phyloP scores from a whole-genome alignment of 345 rosid genomes.

The Cardamine chenopodiifolia region DNA sequence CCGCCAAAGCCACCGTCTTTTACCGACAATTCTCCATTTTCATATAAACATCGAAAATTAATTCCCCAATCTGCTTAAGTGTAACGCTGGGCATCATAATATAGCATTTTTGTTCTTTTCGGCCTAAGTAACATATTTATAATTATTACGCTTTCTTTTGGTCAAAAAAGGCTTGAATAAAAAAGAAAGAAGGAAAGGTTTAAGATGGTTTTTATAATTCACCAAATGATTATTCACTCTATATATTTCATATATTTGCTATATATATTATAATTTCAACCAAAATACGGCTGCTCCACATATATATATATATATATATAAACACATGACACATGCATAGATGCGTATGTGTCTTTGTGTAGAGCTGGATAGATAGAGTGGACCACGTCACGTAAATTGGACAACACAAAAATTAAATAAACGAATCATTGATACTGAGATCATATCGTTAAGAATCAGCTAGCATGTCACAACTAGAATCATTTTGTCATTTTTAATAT shows the following conservation, averaged over 20 bases:
- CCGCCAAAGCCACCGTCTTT: no score
- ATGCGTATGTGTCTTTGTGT: constrained; percentile 9
- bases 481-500: background rate
- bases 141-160: background rate
- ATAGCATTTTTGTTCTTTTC: background rate
- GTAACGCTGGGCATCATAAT: no score
- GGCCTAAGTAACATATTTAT: background rate
- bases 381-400: constrained; percentile 7
- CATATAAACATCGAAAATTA: background rate
- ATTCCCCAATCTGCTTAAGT: background rate
- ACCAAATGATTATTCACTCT: background rate
- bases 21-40: background rate
- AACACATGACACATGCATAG: constrained; percentile 12
- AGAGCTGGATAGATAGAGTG: constrained; percentile 22
- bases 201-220: background rate
- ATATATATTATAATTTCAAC: background rate
- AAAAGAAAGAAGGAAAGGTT: background rate
- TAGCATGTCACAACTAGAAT: background rate
- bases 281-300: background rate
- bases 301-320: background rate
- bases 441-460: constrained; percentile 6
- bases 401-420: background rate
- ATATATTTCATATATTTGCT: background rate
- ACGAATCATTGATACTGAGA: constrained; percentile 19
- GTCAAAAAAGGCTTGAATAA: background rate